Conservation (phyloP, 495 filamentous ascomycete species). For the Penicillium paxilli region DNA sequence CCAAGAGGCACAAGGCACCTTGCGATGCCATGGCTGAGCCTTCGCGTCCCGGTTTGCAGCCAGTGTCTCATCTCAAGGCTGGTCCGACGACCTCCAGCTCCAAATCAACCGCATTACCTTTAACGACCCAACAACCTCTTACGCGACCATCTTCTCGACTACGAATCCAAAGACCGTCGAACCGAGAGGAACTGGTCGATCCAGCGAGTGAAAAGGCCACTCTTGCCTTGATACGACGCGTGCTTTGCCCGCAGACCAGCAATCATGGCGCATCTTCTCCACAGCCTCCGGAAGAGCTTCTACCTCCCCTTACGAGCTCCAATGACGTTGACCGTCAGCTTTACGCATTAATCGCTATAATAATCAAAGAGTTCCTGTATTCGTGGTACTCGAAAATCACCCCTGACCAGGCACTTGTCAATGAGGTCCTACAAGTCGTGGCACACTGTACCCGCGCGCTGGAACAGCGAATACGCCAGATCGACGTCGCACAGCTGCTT, state of each 20-base stretch:
- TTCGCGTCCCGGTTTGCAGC: conserved; percentile 41
- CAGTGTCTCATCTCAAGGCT: conserved; percentile 51
- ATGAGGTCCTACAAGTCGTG: conserved; percentile 83
- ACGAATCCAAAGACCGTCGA: conserved; percentile 23
- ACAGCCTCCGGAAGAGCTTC: conserved; percentile 69
- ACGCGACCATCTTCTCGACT: conserved; percentile 35
- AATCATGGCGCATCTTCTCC: conserved; percentile 42
- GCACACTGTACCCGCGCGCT: conserved; percentile 86
- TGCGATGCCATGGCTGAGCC: conserved; percentile 47
- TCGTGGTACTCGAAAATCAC: conserved; percentile 94
- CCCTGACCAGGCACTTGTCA: conserved; percentile 79
- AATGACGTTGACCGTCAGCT: conserved; percentile 91
- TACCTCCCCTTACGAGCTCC: conserved; percentile 89
- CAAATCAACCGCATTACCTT: conserved; percentile 33
- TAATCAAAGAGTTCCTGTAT: conserved; percentile 84
- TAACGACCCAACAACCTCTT: conserved; percentile 28
- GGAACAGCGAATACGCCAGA: conserved; percentile 77
- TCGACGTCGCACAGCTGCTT: conserved; percentile 78
- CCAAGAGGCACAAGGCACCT: neutral
- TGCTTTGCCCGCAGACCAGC: conserved; percentile 59
- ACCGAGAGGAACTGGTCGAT: conserved; percentile 35
- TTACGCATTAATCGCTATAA: conserved; percentile 85
- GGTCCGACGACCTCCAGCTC: conserved; percentile 50
- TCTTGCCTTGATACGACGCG: conserved; percentile 59
- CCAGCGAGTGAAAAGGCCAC: conserved; percentile 57